Evolutionary conservation across 208 protist species (phyloP), one percentile per base, ranked within the genome.

Genomic region (Leishmania gerbilli): DNA sequence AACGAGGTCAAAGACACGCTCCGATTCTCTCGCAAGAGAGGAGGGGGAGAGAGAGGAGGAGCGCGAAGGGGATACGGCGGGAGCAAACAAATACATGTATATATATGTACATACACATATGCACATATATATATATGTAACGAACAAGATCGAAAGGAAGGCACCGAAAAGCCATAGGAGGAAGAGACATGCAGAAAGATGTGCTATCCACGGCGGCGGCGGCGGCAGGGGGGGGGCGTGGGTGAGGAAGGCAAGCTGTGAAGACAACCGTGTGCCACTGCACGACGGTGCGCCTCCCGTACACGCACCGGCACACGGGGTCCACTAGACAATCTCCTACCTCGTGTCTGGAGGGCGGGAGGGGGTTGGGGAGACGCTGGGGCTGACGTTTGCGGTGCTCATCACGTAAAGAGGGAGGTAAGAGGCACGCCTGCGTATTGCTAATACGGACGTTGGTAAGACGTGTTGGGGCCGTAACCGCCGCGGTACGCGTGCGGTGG

Each of bases 381-480:
- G 21, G 19, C 67, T 72, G 4, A 17, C 4, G 34, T 42, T 15
- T 47, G 34, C 27, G 21, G 40, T 42, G 67, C 45, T 11, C 40
- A 31, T 24, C 40, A 49, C 67, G 67, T 31, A 72, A 45, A 49
- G 67, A 31, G 5, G 17, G 21, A 5, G 6, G 67, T 71, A 24
- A 11, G 69, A 53, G 69, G n/a, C 69, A 21, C 69, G 45, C 31
- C 47, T 64, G 72, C 51, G 31, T 15, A 27, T 27, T 76, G 6
- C 31, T 76, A 85, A 58, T 85, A 82, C 9, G 82, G 77, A 3
- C 72, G 82, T 40, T 82, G 77, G 72, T 75, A 79, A 34, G 75
- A 77, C 21, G 77, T 75, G 47, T 75, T 75, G 37, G 84, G 72
- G 7, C 74, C 74, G 71, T 85, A 88, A 4, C 81, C 65, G 47